Percentiles rank a stretch among this genome's conserved stretches.
phyloP scores from a whole-genome alignment of 2,329 filamentous ascomycete species.

The Dactylellina parvicollis region DNA sequence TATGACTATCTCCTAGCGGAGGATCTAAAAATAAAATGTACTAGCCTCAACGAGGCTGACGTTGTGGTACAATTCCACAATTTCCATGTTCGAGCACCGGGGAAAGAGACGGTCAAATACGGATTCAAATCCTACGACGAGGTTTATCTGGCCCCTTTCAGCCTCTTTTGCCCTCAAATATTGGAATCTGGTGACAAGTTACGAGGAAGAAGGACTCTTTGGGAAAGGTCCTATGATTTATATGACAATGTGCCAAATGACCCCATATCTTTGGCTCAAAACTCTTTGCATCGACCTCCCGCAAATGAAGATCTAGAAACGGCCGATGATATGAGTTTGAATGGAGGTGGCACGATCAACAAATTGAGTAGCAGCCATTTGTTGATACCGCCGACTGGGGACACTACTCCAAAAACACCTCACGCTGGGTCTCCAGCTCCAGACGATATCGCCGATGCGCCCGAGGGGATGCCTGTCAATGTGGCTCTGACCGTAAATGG shows the following conservation, averaged over 20 bases:
- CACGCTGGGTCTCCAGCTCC: constrained; percentile 87
- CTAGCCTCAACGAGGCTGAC: constrained; percentile 87
- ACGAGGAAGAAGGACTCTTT: constrained; percentile 77
- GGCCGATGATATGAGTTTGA: constrained; percentile 35
- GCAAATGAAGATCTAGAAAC: constrained; percentile 55
- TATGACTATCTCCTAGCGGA: constrained; percentile 95
- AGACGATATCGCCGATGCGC: constrained; percentile 73
- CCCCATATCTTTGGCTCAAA: constrained; percentile 83
- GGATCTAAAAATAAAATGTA: constrained; percentile 92
- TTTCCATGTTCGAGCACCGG: constrained; percentile 88
- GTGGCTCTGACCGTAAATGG: constrained; percentile 59
- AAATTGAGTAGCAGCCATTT: constrained; percentile 18
- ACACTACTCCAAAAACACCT: constrained; percentile 83
- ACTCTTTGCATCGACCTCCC: constrained; percentile 70
- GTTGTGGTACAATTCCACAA: constrained; percentile 88
- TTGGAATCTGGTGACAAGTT: constrained; percentile 87
- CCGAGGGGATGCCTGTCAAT: constrained; percentile 69
- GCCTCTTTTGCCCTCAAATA: constrained; percentile 84
- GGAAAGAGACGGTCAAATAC: constrained; percentile 90
- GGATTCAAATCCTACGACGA: constrained; percentile 98
- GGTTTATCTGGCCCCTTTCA: constrained; percentile 91
- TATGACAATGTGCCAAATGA: constrained; percentile 95
- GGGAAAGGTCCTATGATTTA: constrained; percentile 88
- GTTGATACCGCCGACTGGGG: constrained; percentile 61
- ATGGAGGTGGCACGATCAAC: constrained; percentile 62